Evolutionary conservation across 768 basidiomycete genomes (phyloP).

Genomic region (Royoungia palumana): DNA sequence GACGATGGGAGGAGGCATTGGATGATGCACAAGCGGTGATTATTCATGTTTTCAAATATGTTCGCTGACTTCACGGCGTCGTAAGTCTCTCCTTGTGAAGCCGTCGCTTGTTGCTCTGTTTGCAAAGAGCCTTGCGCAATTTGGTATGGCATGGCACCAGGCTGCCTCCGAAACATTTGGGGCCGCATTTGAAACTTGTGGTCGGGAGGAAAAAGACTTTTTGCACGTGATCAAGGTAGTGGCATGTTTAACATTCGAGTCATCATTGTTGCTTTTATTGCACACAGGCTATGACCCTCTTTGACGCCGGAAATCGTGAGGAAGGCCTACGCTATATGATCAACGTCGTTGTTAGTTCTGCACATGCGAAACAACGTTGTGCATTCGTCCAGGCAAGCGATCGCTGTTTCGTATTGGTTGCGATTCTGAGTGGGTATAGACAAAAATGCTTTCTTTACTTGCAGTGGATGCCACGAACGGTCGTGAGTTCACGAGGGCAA

Average conservation of each 20-base stretch:
- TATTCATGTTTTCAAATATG: not conserved
- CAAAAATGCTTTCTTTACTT: slow-evolving; percentile 13
- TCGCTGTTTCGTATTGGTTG: not conserved
- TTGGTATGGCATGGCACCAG: not conserved
- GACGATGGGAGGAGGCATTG: slow-evolving; percentile 10
- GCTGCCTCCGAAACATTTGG: slow-evolving; percentile 2
- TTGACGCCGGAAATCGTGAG: not conserved
- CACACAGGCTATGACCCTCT: slow-evolving; percentile 12
- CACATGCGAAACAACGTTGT: not conserved
- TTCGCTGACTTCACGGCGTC: not conserved
- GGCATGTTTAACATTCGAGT: not conserved
- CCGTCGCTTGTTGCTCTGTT: slow-evolving; percentile 10
- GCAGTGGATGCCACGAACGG: slow-evolving; percentile 6
- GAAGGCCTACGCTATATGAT: slow-evolving; percentile 1
- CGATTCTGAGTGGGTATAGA: not conserved
- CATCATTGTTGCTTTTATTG: not conserved
- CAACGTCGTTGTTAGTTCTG: not conserved
- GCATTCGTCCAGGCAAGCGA: slow-evolving; percentile 13
- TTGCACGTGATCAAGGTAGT: slow-evolving; percentile 14
- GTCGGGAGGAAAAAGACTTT: slow-evolving; percentile 3
- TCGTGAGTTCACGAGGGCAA: not conserved
- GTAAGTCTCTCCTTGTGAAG: slow-evolving; percentile 7
- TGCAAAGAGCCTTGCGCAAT: slow-evolving; percentile 4
- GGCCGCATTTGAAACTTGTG: not conserved
- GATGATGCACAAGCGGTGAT: slow-evolving; percentile 13